Percentiles rank a stretch among this genome's conserved stretches.
Evolutionary conservation across 2,329 filamentous ascomycete genomes (phyloP).

Genomic region (Penicillium frequentans): DNA sequence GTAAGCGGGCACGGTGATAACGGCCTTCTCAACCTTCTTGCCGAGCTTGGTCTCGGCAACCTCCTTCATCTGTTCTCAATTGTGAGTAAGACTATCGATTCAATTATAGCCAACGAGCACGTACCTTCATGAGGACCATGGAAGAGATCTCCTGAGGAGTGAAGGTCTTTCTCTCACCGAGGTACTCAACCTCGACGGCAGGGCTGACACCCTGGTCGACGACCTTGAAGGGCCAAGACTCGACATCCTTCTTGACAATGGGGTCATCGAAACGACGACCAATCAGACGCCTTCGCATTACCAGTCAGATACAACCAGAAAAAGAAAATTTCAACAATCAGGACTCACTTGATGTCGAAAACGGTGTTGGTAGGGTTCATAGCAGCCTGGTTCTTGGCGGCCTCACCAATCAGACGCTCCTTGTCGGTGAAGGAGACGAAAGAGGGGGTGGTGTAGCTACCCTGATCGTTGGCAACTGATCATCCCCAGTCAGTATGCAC

Average conservation of each 20-base stretch:
- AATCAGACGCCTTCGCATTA: conserved; percentile 77
- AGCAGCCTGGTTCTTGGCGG: conserved; percentile 99
- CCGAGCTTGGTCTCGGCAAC: conserved; percentile 97
- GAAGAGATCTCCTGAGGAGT: conserved; percentile 98
- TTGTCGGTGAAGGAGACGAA: conserved; percentile 99
- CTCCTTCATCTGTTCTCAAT: conserved; percentile 81
- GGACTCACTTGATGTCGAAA: conserved; percentile 94
- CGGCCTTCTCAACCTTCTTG: conserved; percentile 98
- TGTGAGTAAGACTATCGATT: background rate
- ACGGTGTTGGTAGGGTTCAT: conserved; percentile 99
- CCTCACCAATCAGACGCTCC: conserved; percentile 98
- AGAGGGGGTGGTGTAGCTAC: conserved; percentile 96
- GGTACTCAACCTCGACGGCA: conserved; percentile 92
- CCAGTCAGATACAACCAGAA: conserved; percentile 6
- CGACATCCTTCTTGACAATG: conserved; percentile 97
- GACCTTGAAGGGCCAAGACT: conserved; percentile 99
- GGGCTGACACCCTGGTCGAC: conserved; percentile 85
- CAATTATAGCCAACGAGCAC: conserved; percentile 16
- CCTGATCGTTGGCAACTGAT: conserved; percentile 95
- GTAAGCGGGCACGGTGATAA: conserved; percentile 98
- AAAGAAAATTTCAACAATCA: background rate
- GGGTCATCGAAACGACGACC: conserved; percentile 93
- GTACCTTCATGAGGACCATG: conserved; percentile 97
- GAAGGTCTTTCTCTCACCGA: conserved; percentile 92
- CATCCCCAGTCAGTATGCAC: conserved; percentile 10